Evolutionary conservation across 495 filamentous ascomycete species (phyloP), one percentile per base, ranked within the genome.

Genomic region (Halenospora varia): DNA sequence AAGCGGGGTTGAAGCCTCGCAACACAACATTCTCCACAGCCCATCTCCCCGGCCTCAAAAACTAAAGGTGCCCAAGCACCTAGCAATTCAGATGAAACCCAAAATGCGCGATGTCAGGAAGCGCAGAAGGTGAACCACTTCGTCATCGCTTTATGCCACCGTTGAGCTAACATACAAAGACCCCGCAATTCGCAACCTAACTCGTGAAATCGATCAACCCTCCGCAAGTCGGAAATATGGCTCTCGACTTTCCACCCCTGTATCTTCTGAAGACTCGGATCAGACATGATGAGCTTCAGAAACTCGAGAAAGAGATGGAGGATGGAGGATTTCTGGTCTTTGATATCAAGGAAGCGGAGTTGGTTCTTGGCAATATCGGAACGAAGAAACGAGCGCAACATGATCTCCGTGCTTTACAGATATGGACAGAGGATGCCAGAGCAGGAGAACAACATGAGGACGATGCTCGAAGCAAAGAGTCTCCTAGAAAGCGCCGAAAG

Each of bases 331-430:
- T n/a, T 0, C 67, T 96, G 44, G 95, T 90, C 0, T 86, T 86
- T 52, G 83, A 92, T 65, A 73, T 86, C 50, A 71, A 75, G 2
- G 88, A 96, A 66, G 91, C 92, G 6, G 76, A 77, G 10, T 56
- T 97, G 1, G 68, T 97, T 3, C 71, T 98, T 19, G 90, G 86
- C 0, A 88, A 83, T 52, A 77, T 96, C 24, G 72, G 71, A 0
- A 85, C 82, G 48, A 82, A 83, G 53, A 80, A 82, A 62, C 82
- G 93, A 10, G 90, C 88, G 1, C 76, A 78, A 10, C 82, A 94
- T 55, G 93, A 97, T 71, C 73, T 97, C 39, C 79, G 90, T 44
- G 80, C 81, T 35, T 78, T 77, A 45, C 87, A 76, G 19, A 44
- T 83, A 60, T 87, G 66, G 46, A 63, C 47, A 1, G 50, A 51